Evolutionary conservation across 208 protist species (phyloP).

Genomic region (Leishmania amazonensis): DNA sequence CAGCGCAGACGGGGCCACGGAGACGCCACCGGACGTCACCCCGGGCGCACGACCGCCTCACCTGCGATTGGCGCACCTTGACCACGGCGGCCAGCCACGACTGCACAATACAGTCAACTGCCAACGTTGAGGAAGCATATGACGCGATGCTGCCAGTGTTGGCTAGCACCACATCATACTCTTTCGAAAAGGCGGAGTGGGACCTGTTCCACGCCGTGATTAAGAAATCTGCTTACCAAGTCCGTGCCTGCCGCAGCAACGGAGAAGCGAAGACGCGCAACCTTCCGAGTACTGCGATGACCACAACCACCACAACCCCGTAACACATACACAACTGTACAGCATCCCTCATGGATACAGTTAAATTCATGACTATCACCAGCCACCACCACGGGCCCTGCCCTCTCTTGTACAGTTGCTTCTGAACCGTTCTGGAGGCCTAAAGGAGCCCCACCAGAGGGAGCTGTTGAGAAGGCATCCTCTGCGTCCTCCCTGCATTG

Average conservation of each 20-base stretch:
- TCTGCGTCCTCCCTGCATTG: rapidly evolving
- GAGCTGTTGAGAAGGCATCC: neutral
- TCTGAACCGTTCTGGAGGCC: neutral
- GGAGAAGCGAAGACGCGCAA: neutral
- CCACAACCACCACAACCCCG: neutral
- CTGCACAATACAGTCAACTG: neutral
- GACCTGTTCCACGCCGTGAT: neutral
- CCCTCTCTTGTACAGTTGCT: neutral
- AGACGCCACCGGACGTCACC: neutral
- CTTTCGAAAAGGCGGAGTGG: neutral
- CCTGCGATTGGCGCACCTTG: too few species aligned
- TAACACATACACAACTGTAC: neutral
- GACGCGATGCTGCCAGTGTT: neutral
- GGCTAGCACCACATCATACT: neutral
- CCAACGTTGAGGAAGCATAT: neutral
- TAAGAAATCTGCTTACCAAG: neutral
- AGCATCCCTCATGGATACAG: neutral
- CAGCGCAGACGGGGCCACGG: neutral
- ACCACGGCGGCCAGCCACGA: neutral
- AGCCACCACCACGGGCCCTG: neutral
- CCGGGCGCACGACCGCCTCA: neutral
- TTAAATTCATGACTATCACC: neutral
- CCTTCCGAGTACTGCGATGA: neutral
- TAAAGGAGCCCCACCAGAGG: neutral
- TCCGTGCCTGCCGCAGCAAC: too few species aligned